Evolutionary conservation across 257 asterid species (phyloP), one percentile per base, ranked within the genome.

Genomic region (Buddleja alternifolia): DNA sequence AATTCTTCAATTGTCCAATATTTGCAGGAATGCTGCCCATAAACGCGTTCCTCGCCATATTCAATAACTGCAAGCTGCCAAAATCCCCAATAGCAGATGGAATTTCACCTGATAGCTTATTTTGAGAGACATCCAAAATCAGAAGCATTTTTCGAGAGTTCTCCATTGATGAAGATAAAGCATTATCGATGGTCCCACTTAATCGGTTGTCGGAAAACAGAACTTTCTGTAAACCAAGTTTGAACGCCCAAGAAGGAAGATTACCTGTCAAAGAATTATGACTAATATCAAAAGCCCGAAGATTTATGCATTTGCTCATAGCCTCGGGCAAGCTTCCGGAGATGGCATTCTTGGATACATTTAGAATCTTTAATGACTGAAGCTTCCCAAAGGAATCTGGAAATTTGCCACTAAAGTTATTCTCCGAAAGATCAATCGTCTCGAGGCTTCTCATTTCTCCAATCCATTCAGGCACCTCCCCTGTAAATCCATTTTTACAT

Each of bases 361-460:
- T 92, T 34, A 92, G 65, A 63, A 78, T 53, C 77, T 84, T 87
- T 76, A 92, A 59, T 0, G 90, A 87, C 67, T 40, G 89, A 50
- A 92, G 84, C 63, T 87, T 80, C 70, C 84, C 85, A 10, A 86
- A 51, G 3, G 96, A 84, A 77, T 59, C 58, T 0, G 98, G 93
- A 45, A 92, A 36, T 50, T 64, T 70, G 12, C 96, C 94, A 4
- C 83, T 81, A 42, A 92, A 83, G 58, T 61, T 81, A 70, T 92
- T 92, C 66, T 40, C 86, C 15, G 98, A 87, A 55, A 92, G 72
- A 65, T 92, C 96, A 16, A 92, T 77, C 23, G 63, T 75, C 77
- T 84, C 86, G 8, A 89, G 90, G 74, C 85, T 81, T 66, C 81
- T 77, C 93, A 92, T 70, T 75, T 84, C 88, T 78, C 92, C 96